Conservation (phyloP, 495 filamentous ascomycete genomes). For the Aspergillus sclerotiicarbonarius region DNA sequence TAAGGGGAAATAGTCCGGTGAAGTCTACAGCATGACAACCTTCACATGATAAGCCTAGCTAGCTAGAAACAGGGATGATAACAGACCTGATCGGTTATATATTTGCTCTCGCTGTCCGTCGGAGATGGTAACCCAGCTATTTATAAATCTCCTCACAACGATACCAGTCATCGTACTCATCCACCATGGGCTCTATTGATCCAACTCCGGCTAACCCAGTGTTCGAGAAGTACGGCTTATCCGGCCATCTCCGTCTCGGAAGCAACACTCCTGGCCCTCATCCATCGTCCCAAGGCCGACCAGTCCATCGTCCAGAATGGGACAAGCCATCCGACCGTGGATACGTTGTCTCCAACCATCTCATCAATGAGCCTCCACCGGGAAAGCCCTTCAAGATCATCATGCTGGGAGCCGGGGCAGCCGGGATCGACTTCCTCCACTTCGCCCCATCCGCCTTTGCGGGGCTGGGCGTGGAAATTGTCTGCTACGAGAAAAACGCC, state of each 20-base stretch:
- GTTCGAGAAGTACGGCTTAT: not conserved
- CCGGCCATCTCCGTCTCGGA: not conserved
- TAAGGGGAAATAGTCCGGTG: not conserved
- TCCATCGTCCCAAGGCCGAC: slow-evolving; percentile 5
- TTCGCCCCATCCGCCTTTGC: slow-evolving; percentile 2
- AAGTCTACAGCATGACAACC: not conserved
- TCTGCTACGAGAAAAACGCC: slow-evolving; percentile 15
- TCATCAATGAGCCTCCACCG: slow-evolving; percentile 11
- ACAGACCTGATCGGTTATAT: not conserved
- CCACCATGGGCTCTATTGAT: not conserved
- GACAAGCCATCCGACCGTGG: slow-evolving; percentile 8
- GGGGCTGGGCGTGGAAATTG: slow-evolving; percentile 9
- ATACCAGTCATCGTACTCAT: not conserved
- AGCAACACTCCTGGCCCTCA: slow-evolving; percentile 14
- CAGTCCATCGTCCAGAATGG: slow-evolving; percentile 14
- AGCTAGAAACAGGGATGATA: not conserved
- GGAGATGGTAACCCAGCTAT: not conserved
- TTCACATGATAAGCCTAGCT: not conserved
- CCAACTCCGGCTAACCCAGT: not conserved
- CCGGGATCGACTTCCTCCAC: slow-evolving; percentile 17
- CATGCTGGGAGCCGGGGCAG: slow-evolving; percentile 12
- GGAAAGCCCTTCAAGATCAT: slow-evolving; percentile 13
- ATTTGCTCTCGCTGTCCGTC: not conserved
- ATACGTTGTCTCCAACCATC: slow-evolving; percentile 2
- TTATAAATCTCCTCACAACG: not conserved